phyloP scores from a whole-genome alignment of 371 early-diverging fungal species.

The Syncephalis plumigaleata region DNA sequence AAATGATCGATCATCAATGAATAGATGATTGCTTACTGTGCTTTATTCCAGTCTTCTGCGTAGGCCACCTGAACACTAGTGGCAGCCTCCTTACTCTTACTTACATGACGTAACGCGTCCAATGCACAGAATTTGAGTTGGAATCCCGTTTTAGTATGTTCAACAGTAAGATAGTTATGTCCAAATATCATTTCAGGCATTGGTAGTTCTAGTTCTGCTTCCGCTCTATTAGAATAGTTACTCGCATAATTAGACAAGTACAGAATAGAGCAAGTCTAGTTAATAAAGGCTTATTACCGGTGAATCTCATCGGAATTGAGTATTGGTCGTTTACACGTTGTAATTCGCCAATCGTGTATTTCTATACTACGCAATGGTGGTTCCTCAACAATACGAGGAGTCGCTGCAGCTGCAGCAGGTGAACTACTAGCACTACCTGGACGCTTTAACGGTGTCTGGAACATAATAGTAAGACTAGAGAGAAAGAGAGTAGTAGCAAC shows the following conservation, averaged over 20 bases:
- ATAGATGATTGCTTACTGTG: conserved; percentile 40
- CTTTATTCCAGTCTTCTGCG: conserved; percentile 65
- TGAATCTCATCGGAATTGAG: conserved; percentile 53
- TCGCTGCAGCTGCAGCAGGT: too few relatives aligned
- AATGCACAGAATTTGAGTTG: conserved; percentile 39
- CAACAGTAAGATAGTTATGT: conserved; percentile 40
- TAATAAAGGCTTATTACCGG: conserved; percentile 17
- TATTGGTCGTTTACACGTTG: conserved; percentile 44
- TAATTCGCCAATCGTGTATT: conserved; percentile 41
- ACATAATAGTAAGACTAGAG: too few relatives aligned
- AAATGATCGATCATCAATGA: too few relatives aligned
- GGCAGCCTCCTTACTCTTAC: conserved; percentile 33
- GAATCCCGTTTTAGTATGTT: conserved; percentile 20
- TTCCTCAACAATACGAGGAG: conserved; percentile 7
- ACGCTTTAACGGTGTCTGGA: too few relatives aligned
- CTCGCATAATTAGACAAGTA: not conserved
- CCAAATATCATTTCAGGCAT: conserved; percentile 94
- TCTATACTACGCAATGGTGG: conserved; percentile 22
- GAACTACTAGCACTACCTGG: too few relatives aligned
- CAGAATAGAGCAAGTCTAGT: not conserved
- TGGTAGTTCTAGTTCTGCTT: conserved; percentile 46
- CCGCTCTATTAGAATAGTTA: conserved; percentile 15
- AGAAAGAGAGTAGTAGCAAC: too few relatives aligned
- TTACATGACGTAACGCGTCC: conserved; percentile 59
- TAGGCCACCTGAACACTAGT: conserved; percentile 63